Base-by-base conservation (phyloP, 768 basidiomycete genomes). In the Leccinellum albellum region DNA sequence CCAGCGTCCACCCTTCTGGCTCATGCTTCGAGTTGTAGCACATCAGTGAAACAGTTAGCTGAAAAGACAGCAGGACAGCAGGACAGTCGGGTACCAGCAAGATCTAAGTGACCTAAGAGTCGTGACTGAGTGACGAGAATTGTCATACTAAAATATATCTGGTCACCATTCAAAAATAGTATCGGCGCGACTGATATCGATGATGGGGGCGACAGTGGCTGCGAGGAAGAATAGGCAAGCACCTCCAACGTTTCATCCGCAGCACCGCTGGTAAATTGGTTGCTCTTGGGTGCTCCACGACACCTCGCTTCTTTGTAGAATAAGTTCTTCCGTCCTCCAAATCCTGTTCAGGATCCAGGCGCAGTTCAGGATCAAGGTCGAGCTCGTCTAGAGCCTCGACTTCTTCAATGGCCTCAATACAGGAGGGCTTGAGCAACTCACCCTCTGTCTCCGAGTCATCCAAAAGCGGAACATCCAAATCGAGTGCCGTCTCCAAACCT, bases 271-370 rank as follows among this genome's bases (percentile, higher is more conserved):
- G 63, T 13, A 50, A 61, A 62, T 13, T 70, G 69, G 64, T 88
- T 82, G 66, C 88, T 88, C 75, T 91, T 94, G 52, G 94, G 81
- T 3, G 87, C 84, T 40, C 94, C 93, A 51, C 94, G 81, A 73
- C 91, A 94, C 91, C 82, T 26, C 91, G 81, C 73, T 87, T 94
- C 70, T 83, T 85, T 46, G 82, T 88, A 48, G 89, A 90, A 10
- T 54, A 86, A 82, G 60, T 78, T 44, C 56, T 67, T 13, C 66
- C 73, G 50, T 67, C 68, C 10, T 78, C 77, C n/a, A 63, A 32
- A 17, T 76, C 75, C 5, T 56, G 54, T 33, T 74, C 73, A 35
- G 24, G 32, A 29, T 69, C 63, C n/a, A 29, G 46, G 32, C 23
- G 47, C 37, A 45, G 62, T 20, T 61, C 68, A 29, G 6, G 33